These are phyloP conservation scores for Entomophthora muscae DNA, from an alignment of 371 early-diverging fungal genomes.

Conservation along the genomic window DNA sequence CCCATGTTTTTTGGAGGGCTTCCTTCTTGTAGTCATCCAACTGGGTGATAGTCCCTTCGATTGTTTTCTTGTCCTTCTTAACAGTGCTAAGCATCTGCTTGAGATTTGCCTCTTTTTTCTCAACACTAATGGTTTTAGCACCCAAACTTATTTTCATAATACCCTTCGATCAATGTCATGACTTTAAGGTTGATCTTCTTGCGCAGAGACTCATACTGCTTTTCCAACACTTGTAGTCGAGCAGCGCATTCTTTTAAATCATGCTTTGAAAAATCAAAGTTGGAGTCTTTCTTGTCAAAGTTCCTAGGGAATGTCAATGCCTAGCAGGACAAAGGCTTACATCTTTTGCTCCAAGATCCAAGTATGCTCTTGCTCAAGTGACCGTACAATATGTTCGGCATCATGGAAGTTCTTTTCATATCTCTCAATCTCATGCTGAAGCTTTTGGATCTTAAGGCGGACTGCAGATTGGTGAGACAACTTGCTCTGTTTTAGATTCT, in stretches of 20 bases:
- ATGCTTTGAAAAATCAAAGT: slow-evolving; percentile 58
- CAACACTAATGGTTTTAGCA: slow-evolving; percentile 30
- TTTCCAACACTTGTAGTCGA: slow-evolving; percentile 45
- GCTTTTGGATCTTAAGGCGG: slow-evolving; percentile 49
- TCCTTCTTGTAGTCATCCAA: slow-evolving; percentile 83
- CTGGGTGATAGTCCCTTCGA: slow-evolving; percentile 76
- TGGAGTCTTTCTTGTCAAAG: slow-evolving; percentile 64
- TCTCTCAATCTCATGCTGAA: slow-evolving; percentile 47
- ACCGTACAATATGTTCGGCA: slow-evolving; percentile 24
- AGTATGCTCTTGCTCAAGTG: slow-evolving; percentile 40
- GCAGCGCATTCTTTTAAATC: slow-evolving; percentile 50
- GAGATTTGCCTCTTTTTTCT: slow-evolving; percentile 69
- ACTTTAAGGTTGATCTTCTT: slow-evolving; percentile 82
- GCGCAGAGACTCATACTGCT: slow-evolving; percentile 54
- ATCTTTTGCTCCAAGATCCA: slow-evolving; percentile 83
- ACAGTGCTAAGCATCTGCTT: slow-evolving; percentile 80
- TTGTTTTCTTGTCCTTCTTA: slow-evolving; percentile 80
- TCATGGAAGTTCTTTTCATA: slow-evolving; percentile 39
- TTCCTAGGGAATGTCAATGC: slow-evolving; percentile 16
- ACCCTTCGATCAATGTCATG: slow-evolving; percentile 88
- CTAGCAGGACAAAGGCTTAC: slow-evolving; percentile 19
- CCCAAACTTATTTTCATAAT: slow-evolving; percentile 11
- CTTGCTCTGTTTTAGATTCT: slow-evolving; percentile 36
- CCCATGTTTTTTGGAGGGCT: slow-evolving; percentile 75
- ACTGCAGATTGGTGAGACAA: slow-evolving; percentile 33